Evolutionary conservation across 345 rosid genomes (phyloP).

Genomic region (Lepidium sativum): DNA sequence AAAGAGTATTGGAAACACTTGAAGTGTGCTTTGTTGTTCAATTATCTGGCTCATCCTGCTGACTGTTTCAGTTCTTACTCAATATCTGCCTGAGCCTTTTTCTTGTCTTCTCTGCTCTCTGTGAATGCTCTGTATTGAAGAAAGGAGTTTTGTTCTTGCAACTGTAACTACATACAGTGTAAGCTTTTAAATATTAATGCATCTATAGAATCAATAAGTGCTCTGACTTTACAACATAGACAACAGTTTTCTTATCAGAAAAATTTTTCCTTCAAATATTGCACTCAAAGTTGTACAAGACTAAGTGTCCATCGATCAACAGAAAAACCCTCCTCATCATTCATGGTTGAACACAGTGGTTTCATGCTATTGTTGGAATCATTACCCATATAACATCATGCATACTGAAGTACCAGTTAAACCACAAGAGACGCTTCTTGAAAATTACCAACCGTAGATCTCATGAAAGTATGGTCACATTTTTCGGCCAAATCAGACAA

Average conservation of each 20-base stretch:
- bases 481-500: slow-evolving; percentile 2
- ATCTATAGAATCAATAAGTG: neutral
- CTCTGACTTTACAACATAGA: neutral
- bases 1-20: neutral
- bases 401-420: neutral
- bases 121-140: no score
- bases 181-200: neutral
- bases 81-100: neutral
- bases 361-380: slow-evolving; percentile 15
- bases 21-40: neutral
- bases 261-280: neutral
- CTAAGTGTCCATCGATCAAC: slow-evolving; percentile 21
- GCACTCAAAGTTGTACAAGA: slow-evolving; percentile 18
- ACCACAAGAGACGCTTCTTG: slow-evolving; percentile 14
- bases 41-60: neutral
- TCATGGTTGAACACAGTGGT: slow-evolving; percentile 23
- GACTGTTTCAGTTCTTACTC: neutral
- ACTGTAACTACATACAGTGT: neutral
- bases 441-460: neutral
- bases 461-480: neutral
- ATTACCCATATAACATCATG: slow-evolving; percentile 28
- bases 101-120: neutral
- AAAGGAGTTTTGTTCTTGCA: neutral
- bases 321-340: slow-evolving; percentile 8
- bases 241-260: no score